Evolutionary conservation across 1,139 yeast genomes (phyloP), one percentile per base, ranked within the genome.

Genomic region (Lodderomyces elongisporus): DNA sequence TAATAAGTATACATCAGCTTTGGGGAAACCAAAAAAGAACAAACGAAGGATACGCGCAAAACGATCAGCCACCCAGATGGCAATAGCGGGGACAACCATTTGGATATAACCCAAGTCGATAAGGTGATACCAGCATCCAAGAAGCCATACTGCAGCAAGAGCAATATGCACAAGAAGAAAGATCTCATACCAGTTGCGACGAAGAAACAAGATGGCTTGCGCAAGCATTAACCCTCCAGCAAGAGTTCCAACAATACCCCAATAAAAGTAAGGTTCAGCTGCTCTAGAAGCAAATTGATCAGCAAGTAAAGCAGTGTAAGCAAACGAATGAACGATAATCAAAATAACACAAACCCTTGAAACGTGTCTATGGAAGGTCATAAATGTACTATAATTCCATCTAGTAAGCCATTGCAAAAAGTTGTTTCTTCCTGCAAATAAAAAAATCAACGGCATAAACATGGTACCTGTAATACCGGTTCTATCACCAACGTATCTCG

Each of bases 11-110:
- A 69, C 56, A 8, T 49, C 45, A 1, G 74, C 64, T 13, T 44
- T 42, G 1, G 70, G 72, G 38, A 55, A 52, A 1, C 76, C 77
- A 44, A 66, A 69, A 5, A 44, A 40, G 5, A 47, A 16, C 17
- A 70, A 42, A 30, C 71, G 48, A 3, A 34, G 42, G 14, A 70
- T 8, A 42, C 77, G 53, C n/a, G 62, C 53, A 2, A 49, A 45
- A 28, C 76, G 47, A 44, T 71, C 77, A 28, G 64, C 53, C 0
- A 44, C 50, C 77, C 77, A 71, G 4, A 70, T 59, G 0, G 66
- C 71, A 18, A 53, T 44, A 4, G 66, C 42, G 5, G 72, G 65
- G 42, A 60, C 65, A 35, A 60, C 49, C 48, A 66, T 60, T 42
- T 56, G 54, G 15, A 55, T 51, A 42, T 62, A 71, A 1, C 74